phyloP scores from a whole-genome alignment of 306 rosid species.

The Medicago lupulina region DNA sequence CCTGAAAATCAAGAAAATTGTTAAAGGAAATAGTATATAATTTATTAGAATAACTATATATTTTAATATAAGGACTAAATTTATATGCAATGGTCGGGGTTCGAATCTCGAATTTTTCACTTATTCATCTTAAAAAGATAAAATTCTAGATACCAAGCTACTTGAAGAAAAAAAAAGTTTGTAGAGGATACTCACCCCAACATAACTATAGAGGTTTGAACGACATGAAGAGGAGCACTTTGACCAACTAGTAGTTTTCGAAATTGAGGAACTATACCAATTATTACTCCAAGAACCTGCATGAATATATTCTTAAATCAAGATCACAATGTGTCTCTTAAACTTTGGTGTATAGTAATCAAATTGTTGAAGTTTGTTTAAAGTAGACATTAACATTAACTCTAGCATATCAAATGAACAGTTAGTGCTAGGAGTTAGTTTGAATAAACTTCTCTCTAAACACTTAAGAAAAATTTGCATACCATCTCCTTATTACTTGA shows the following conservation, averaged over 20 bases:
- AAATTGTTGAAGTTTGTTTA: no score
- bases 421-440: no score
- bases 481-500: background rate
- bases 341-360: background rate
- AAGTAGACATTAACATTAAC: no score
- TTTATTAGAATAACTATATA: background rate
- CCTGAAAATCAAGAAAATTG: conserved; percentile 37
- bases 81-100: no score
- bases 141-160: no score
- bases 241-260: conserved; percentile 40
- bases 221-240: conserved; percentile 39
- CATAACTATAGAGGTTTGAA: conserved; percentile 42
- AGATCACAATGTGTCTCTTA: background rate
- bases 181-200: conserved; percentile 42
- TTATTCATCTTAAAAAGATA: no score
- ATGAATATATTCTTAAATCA: background rate
- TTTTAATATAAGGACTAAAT: no score
- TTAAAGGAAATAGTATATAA: background rate
- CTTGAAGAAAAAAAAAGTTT: no score
- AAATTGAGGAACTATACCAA: conserved; percentile 47
- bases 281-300: conserved; percentile 43
- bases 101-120: no score
- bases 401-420: no score
- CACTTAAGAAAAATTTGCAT: background rate
- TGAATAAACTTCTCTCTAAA: no score